Conservation (phyloP, 441 rosid genomes). For the Eruca vesicaria region DNA sequence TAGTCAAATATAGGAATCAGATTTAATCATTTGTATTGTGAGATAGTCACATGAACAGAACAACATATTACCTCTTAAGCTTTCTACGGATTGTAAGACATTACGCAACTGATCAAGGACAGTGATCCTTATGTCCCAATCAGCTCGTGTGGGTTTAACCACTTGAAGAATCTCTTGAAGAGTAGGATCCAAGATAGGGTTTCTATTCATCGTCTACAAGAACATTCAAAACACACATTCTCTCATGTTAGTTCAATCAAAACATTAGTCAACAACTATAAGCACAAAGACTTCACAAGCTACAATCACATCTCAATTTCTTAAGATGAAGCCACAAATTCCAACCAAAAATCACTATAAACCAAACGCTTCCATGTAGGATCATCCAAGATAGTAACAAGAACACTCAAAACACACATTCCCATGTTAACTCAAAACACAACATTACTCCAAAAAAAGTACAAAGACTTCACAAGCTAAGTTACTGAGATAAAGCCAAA, state of each 20-base stretch:
- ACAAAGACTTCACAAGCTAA: neutral
- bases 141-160: slow-evolving; percentile 56
- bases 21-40: neutral
- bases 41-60: neutral
- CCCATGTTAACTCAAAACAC: too few species aligned
- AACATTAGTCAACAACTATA: neutral
- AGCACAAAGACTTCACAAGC: neutral
- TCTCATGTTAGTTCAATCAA: slow-evolving; percentile 2
- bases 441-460: too few species aligned
- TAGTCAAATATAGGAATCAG: too few species aligned
- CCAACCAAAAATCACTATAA: too few species aligned
- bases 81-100: slow-evolving; percentile 56
- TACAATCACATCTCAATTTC: slow-evolving; percentile 2
- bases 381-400: too few species aligned
- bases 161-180: slow-evolving; percentile 61
- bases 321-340: too few species aligned
- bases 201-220: slow-evolving; percentile 46
- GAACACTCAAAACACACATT: too few species aligned
- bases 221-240: slow-evolving; percentile 15
- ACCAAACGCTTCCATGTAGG: too few species aligned
- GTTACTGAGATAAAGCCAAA: neutral
- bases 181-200: slow-evolving; percentile 44
- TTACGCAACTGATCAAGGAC: slow-evolving; percentile 57
- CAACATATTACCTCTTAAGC: slow-evolving; percentile 60
- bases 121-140: slow-evolving; percentile 45